Conservation (phyloP, 2,329 filamentous ascomycete genomes). For the Verticillium albo-atrum region DNA sequence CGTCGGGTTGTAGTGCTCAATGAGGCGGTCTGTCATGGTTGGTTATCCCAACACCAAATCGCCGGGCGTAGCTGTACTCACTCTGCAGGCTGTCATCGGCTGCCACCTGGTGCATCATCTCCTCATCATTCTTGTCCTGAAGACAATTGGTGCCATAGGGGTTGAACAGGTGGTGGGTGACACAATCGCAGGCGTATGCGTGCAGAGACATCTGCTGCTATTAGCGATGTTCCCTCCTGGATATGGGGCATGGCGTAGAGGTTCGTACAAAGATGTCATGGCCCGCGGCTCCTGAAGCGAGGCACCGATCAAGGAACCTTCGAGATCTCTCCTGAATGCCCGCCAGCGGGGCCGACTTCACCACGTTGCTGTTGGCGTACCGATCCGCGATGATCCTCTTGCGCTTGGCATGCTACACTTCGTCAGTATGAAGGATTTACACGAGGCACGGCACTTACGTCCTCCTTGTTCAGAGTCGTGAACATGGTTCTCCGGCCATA, state of each 20-base stretch:
- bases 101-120: constrained; percentile 65
- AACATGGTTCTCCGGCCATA: constrained; percentile 59
- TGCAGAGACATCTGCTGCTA: constrained; percentile 38
- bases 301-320: constrained; percentile 51
- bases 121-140: constrained; percentile 47
- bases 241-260: background rate
- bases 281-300: constrained; percentile 34
- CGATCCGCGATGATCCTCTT: constrained; percentile 61
- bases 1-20: constrained; percentile 52
- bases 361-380: constrained; percentile 65
- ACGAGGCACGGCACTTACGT: constrained; percentile 29
- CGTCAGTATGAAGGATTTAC: background rate
- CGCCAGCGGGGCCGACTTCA: constrained; percentile 47
- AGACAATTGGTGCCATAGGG: constrained; percentile 60
- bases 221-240: background rate
- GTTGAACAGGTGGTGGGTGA: constrained; percentile 66
- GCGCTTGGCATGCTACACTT: constrained; percentile 52
- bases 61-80: constrained; percentile 34
- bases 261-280: constrained; percentile 57
- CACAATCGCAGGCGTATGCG: constrained; percentile 65
- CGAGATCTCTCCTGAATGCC: constrained; percentile 54
- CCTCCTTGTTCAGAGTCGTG: constrained; percentile 49
- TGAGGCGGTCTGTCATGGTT: constrained; percentile 45
- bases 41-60: background rate
- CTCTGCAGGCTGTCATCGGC: constrained; percentile 65